A percentile compares a stretch with the other conserved stretches of the same genome.
These are phyloP conservation scores for Podospora tetraspora DNA, from an alignment of 495 filamentous ascomycete genomes.

Conservation along the genomic window DNA sequence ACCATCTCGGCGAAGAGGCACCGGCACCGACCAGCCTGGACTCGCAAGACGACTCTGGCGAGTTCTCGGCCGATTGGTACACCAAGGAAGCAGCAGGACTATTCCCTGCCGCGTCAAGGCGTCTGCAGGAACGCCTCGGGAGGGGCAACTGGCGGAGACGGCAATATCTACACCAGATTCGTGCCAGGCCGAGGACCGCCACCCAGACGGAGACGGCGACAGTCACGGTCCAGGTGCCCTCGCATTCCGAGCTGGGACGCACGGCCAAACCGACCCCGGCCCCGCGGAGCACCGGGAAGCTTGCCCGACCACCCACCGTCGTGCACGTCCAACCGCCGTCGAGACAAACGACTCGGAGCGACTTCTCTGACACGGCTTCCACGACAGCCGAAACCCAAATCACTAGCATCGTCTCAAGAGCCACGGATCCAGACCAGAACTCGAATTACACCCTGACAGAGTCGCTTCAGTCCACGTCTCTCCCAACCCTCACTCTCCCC, in stretches of 20 bases:
- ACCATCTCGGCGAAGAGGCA: slow-evolving; percentile 5
- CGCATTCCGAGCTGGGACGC: neutral
- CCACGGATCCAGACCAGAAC: neutral
- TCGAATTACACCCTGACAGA: slow-evolving; percentile 4
- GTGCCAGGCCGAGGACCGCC: slow-evolving; percentile 2
- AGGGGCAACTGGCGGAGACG: slow-evolving; percentile 1
- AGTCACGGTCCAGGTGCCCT: neutral
- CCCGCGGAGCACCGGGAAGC: neutral
- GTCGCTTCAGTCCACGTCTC: slow-evolving; percentile 5
- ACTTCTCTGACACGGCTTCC: neutral
- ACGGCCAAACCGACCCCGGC: neutral
- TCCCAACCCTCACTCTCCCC: neutral
- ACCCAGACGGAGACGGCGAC: neutral
- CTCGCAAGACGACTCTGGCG: neutral
- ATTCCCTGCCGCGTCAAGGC: slow-evolving; percentile 5
- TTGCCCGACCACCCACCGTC: neutral
- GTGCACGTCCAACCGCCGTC: neutral
- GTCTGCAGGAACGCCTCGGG: neutral
- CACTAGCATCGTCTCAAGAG: neutral
- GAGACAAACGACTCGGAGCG: neutral
- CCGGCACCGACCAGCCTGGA: neutral
- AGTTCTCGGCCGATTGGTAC: slow-evolving; percentile 2
- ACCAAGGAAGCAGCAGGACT: neutral
- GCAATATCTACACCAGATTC: neutral
- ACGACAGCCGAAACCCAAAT: neutral